Evolutionary conservation across 1,284 basidiomycete species (phyloP).

Genomic region (Trichosporon faecale): DNA sequence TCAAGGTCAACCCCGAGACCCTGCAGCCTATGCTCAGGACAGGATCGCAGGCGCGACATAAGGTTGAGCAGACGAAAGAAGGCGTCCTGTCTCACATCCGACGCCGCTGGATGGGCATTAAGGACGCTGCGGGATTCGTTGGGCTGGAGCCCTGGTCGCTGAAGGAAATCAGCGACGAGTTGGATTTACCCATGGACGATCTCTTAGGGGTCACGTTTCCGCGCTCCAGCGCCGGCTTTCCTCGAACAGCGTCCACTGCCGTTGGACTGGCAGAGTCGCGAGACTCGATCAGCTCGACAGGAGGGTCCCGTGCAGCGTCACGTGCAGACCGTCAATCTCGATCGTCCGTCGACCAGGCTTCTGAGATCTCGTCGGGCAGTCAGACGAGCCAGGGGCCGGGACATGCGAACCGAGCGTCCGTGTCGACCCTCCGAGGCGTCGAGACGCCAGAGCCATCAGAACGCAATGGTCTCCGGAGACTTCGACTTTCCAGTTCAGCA

Average conservation of each 20-base stretch:
- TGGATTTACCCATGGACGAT: slow-evolving; percentile 73
- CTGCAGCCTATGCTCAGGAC: slow-evolving; percentile 62
- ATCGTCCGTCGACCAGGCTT: slow-evolving; percentile 9
- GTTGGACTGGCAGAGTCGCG: slow-evolving; percentile 16
- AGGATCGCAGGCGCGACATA: slow-evolving; percentile 62
- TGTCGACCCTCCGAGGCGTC: slow-evolving; percentile 11
- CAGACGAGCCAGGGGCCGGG: background rate
- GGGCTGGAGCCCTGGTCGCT: slow-evolving; percentile 76
- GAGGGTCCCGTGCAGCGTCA: background rate
- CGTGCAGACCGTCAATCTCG: background rate
- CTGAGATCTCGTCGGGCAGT: slow-evolving; percentile 7
- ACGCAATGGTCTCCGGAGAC: slow-evolving; percentile 32
- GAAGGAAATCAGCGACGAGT: slow-evolving; percentile 80
- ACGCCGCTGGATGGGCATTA: slow-evolving; percentile 66
- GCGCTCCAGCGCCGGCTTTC: slow-evolving; percentile 17
- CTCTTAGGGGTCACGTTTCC: slow-evolving; percentile 53
- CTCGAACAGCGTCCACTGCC: slow-evolving; percentile 25
- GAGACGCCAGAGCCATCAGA: slow-evolving; percentile 22
- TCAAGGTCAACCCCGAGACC: slow-evolving; percentile 64
- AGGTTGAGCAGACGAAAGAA: slow-evolving; percentile 68
- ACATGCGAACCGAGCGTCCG: slow-evolving; percentile 9
- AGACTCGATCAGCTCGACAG: background rate
- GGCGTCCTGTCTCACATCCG: slow-evolving; percentile 60
- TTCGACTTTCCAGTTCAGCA: slow-evolving; percentile 38
- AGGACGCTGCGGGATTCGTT: slow-evolving; percentile 75